Percentiles rank a stretch among this genome's conserved stretches.
These are phyloP conservation scores for Yamadazyma friedrichii DNA, from an alignment of 1,139 yeast genomes.

Conservation along the genomic window DNA sequence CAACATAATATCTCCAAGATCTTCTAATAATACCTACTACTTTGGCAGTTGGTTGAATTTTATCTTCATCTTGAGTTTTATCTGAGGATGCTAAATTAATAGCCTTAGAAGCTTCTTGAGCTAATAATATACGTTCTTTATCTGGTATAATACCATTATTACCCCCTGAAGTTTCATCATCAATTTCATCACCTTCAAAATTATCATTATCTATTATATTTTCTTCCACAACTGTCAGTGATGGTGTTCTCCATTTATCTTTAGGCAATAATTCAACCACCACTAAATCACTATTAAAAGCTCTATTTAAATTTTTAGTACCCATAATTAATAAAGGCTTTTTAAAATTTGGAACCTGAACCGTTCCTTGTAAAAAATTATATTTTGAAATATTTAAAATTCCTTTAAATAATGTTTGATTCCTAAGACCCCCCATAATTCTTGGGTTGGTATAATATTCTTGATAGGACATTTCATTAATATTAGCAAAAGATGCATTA, in stretches of 20 bases:
- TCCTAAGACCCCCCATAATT: constrained; percentile 85
- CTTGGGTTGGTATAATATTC: constrained; percentile 80
- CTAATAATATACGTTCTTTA: constrained; percentile 69
- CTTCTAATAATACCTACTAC: constrained; percentile 87
- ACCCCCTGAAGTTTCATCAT: constrained; percentile 8
- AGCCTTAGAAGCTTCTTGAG: constrained; percentile 75
- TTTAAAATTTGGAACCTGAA: constrained; percentile 69
- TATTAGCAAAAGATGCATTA: constrained; percentile 23
- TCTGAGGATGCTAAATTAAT: constrained; percentile 30
- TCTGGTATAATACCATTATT: constrained; percentile 56
- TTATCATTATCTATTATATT: constrained; percentile 61
- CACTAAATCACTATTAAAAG: constrained; percentile 89
- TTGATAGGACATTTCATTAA: constrained; percentile 60
- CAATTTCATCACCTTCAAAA: constrained; percentile 54
- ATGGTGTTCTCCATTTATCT: constrained; percentile 85
- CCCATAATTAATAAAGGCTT: constrained; percentile 84
- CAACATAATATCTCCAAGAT: constrained; percentile 96
- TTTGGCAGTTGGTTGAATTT: constrained; percentile 84
- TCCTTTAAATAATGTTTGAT: constrained; percentile 88
- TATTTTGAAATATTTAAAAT: constrained; percentile 76
- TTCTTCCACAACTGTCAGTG: constrained; percentile 77
- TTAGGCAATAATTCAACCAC: constrained; percentile 88
- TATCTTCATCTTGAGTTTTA: constrained; percentile 28
- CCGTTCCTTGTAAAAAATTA: constrained; percentile 85
- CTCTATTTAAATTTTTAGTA: constrained; percentile 80